Conservation (phyloP, 2,329 filamentous ascomycete species). For the Colletotrichum sp. region DNA sequence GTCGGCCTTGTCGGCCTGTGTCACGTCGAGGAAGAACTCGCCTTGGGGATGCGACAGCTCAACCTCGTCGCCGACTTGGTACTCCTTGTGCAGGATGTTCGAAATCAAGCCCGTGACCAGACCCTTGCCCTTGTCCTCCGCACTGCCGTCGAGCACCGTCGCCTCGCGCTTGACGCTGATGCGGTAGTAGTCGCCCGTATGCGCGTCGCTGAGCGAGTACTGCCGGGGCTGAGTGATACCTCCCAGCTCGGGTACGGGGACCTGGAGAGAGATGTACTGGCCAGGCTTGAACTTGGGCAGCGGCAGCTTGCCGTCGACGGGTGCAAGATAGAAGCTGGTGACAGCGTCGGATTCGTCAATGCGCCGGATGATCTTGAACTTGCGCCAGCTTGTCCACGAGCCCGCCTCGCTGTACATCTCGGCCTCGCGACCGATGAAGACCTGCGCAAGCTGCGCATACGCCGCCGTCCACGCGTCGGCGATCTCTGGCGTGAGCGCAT, state of each 20-base stretch:
- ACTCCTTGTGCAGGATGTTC: conserved; percentile 55
- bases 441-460: conserved; percentile 72
- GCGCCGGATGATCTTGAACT: conserved; percentile 63
- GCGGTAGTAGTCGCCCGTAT: conserved; percentile 63
- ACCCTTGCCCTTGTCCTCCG: conserved; percentile 36
- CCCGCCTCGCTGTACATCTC: conserved; percentile 60
- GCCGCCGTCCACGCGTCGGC: conserved; percentile 75
- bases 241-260: conserved; percentile 62
- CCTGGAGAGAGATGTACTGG: conserved; percentile 73
- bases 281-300: conserved; percentile 71
- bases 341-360: conserved; percentile 65
- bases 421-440: conserved; percentile 71
- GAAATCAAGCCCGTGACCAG: conserved; percentile 54
- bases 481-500: conserved; percentile 69
- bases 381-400: conserved; percentile 53
- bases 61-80: conserved; percentile 55
- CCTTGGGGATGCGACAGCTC: conserved; percentile 61
- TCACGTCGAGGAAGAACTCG: conserved; percentile 65
- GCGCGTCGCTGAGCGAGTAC: conserved; percentile 72
- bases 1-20: conserved; percentile 39
- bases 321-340: conserved; percentile 73
- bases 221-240: conserved; percentile 74
- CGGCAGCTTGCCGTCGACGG: conserved; percentile 56
- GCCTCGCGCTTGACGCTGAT: conserved; percentile 75
- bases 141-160: conserved; percentile 25